Evolutionary conservation across 2,329 filamentous ascomycete species (phyloP).

Genomic region (Tolypocladium album): DNA sequence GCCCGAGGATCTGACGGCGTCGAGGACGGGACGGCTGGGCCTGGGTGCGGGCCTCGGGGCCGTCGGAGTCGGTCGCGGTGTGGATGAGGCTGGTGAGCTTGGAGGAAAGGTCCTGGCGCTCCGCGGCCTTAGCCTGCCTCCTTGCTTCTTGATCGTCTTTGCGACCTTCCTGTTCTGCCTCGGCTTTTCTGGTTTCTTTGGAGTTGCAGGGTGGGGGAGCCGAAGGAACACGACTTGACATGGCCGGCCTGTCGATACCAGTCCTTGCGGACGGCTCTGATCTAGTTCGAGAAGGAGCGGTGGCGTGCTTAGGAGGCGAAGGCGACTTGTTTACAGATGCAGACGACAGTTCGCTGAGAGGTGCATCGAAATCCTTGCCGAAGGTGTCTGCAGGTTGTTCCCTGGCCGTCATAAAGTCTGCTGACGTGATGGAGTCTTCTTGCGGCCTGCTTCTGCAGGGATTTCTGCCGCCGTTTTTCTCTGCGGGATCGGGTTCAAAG

Average conservation of each 20-base stretch:
- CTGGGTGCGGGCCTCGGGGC: conserved; percentile 5
- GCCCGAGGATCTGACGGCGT: conserved; percentile 43
- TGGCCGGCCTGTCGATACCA: conserved; percentile 1
- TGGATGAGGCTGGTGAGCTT: conserved; percentile 33
- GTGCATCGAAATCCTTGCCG: conserved; percentile 16
- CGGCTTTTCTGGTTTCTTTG: conserved; percentile 1
- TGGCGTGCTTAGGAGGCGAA: conserved; percentile 17
- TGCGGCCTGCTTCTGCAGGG: conserved; percentile 1
- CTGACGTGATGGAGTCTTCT: conserved; percentile 16
- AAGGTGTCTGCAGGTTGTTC: conserved; percentile 21
- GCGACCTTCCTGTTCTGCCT: conserved; percentile 5
- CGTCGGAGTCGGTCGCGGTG: conserved; percentile 6
- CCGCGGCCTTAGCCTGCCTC: conserved; percentile 21
- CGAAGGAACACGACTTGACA: conserved; percentile 3
- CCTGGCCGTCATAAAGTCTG: conserved; percentile 31
- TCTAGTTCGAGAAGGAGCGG: conserved; percentile 15
- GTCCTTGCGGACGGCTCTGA: conserved; percentile 24
- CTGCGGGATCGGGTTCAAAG: conserved; percentile 22
- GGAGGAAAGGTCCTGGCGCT: conserved; percentile 29
- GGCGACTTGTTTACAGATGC: conserved; percentile 31
- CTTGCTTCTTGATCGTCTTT: conserved; percentile 7
- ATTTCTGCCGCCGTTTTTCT: conserved; percentile 5
- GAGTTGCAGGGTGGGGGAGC: conserved; percentile 3
- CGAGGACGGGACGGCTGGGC: conserved; percentile 13
- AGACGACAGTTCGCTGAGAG: conserved; percentile 29